Base-by-base conservation (phyloP, 192 early-diverging fungal genomes). In the Spinellus fusiger region DNA sequence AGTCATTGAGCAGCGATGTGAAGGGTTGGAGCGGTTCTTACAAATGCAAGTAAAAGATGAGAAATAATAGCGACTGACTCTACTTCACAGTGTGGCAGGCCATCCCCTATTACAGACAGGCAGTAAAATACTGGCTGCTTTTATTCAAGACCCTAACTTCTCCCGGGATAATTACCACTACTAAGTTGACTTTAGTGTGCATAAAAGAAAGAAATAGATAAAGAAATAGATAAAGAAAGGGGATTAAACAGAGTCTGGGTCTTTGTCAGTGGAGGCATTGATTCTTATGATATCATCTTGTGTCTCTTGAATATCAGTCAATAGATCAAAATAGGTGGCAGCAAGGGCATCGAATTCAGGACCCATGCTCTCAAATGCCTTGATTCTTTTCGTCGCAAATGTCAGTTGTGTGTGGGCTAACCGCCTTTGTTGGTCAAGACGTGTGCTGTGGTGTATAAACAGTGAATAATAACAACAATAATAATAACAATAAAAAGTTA, bases 51-150 rank as follows among this genome's bases (percentile, higher is more conserved):
- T 12, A 44, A 12, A 44, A 44, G 35, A 13, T 9, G 13, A 37
- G 13, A 37, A 37, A 37, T 49, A 54, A 28, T 35, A 59, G 35
- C 5, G 0, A n/a, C n/a, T n/a, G n/a, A n/a, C n/a, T n/a, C n/a
- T n/a, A 20, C 10, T 6, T 4, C 74, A n/a, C n/a, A 84, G 87
- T 79, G 89, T 92, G 62, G 88, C 89, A 47, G 96, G 96, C 12
- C 96, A 99, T 65, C 96, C 96, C 70, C 76, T 99, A 53, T 79
- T 99, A 37, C 96, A 99, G 79, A 97, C 94, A 7, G 96, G 96
- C 54, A 95, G 92, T 61, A 94, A 95, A 62, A 88, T 94, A 1
- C 75, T 96, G 34, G 86, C 86, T 35, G 86, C 93, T 3, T 96
- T 98, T 70, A 91, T 98, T 62, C 94, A 98, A 79, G 93, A 94